phyloP scores from a whole-genome alignment of 208 protist species.

The Naegleria lovaniensis region DNA sequence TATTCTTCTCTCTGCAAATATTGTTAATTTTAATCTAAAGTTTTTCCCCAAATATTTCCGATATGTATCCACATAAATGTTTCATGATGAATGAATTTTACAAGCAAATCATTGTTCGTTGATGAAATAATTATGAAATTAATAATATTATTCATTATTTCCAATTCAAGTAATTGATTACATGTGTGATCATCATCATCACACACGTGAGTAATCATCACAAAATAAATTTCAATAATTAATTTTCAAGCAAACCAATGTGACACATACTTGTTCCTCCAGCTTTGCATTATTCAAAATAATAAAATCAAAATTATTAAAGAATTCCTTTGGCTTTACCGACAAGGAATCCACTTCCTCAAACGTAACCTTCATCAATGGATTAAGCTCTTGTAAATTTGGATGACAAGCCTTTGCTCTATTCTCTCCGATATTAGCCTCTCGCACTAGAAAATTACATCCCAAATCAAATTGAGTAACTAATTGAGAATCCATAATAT shows the following conservation, averaged over 20 bases:
- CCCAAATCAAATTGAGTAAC: constrained; percentile 29
- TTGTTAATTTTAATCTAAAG: constrained; percentile 28
- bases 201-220: too few relatives aligned
- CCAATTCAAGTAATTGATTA: too few relatives aligned
- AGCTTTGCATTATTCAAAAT: constrained; percentile 24
- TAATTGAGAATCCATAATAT: constrained; percentile 33
- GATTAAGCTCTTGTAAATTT: constrained; percentile 36
- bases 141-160: too few relatives aligned
- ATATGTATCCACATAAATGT: too few relatives aligned
- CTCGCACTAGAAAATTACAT: constrained; percentile 29
- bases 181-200: too few relatives aligned
- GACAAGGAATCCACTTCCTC: constrained; percentile 21
- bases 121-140: too few relatives aligned
- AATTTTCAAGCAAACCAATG: neutral
- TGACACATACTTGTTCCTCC: neutral
- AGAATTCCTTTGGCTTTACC: constrained; percentile 33
- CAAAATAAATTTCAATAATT: too few relatives aligned
- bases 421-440: constrained; percentile 26
- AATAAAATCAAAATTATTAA: constrained; percentile 34
- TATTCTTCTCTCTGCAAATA: neutral
- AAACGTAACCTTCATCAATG: constrained; percentile 25
- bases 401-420: constrained; percentile 6
- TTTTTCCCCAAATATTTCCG: too few relatives aligned
- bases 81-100: too few relatives aligned
- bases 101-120: too few relatives aligned